Base-by-base conservation (phyloP, 495 filamentous ascomycete species). In the Pyrenula massariospora region DNA sequence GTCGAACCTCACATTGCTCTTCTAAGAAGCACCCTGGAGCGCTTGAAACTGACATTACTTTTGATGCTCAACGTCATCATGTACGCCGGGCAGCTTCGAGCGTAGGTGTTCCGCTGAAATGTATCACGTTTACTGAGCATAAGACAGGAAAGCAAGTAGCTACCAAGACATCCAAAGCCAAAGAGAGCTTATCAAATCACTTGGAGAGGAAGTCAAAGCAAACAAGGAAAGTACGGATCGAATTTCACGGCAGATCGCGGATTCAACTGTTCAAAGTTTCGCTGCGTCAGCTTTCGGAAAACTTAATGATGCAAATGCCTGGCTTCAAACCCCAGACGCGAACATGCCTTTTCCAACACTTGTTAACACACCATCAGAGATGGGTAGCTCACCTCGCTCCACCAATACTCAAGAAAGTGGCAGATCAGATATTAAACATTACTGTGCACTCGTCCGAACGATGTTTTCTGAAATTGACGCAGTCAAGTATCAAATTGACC, bases 51-150 rank as follows among this genome's bases (percentile, higher is more conserved):
- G 5, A 72, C 66, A n/a, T 61, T 72, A 58, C 50, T 64, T 10
- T 55, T 73, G 5, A 57, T 72, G 59, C 57, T 74, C 0, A 66
- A 70, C 56, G 71, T 74, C 0, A 65, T 74, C 25, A 65, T 61
- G 49, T 72, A 67, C 57, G 68, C 68, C 11, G 58, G 64, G 15
- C 63, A 67, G 22, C 23, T 65, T 25, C 55, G 63, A 24, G 60
- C 50, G 63, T 58, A 54, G 23, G 54, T 24, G 10, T 10, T 53
- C n/a, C 25, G 51, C 10, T 20, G 25, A 31, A 24, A 22, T 19
- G 31, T 42, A 15, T 42, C 15, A 15, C 31, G 8, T 5, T 42
- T 15, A 5, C 15, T 8, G 15, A 8, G 5, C 31, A 42, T 42
- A 8, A 5, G 8, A 42, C 15, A 42, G 31, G 15, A 42, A 42